Conservation (phyloP, 1,139 yeast species). For the Suhomyces atakaporum region DNA sequence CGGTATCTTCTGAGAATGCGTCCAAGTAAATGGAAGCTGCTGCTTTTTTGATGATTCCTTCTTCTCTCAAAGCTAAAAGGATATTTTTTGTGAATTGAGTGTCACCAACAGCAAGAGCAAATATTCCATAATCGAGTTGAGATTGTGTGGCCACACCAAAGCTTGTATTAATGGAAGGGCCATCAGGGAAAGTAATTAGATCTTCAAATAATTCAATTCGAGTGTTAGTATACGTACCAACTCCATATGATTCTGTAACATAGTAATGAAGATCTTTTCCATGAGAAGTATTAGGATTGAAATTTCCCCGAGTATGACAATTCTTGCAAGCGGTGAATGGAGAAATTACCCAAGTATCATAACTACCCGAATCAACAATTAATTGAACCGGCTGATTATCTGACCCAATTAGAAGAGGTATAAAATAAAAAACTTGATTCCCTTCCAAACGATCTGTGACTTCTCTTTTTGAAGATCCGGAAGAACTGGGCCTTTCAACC, state of each 20-base stretch:
- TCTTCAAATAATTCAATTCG: neutral
- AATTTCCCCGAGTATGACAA: neutral
- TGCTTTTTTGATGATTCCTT: constrained; percentile 8
- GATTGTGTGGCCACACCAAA: neutral
- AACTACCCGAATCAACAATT: neutral
- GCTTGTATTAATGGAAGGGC: neutral
- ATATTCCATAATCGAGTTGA: neutral
- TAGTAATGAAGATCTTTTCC: neutral
- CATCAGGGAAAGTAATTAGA: neutral
- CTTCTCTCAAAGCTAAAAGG: constrained; percentile 10
- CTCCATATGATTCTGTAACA: neutral
- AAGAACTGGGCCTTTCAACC: too few species aligned
- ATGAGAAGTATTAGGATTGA: neutral
- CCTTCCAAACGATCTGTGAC: too few species aligned
- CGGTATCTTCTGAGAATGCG: constrained; percentile 13
- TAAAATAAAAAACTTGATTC: too few species aligned
- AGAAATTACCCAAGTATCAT: neutral
- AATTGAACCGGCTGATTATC: neutral
- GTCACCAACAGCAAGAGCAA: constrained; percentile 9
- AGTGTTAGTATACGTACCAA: too few species aligned
- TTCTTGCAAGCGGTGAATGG: neutral
- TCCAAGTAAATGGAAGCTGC: constrained; percentile 25
- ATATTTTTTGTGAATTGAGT: constrained; percentile 17
- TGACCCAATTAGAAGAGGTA: neutral
- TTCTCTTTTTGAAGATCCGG: too few species aligned